Percentiles rank a stretch among this genome's conserved stretches.
Conservation (phyloP, 2,329 filamentous ascomycete genomes). For the Alternaria sp. region DNA sequence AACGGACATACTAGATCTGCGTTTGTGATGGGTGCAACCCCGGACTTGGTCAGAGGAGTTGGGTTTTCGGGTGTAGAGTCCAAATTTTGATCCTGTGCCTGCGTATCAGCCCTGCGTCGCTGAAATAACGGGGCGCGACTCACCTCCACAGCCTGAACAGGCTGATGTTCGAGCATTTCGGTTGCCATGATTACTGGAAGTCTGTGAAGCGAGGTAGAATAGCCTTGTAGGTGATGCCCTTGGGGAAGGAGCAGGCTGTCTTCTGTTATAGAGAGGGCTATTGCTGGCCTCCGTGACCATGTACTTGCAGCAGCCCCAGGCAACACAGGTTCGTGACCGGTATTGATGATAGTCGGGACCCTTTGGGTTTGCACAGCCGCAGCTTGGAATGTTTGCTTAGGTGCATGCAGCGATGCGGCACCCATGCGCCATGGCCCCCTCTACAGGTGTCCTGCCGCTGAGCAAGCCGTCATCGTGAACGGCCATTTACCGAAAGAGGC, state of each 20-base stretch:
- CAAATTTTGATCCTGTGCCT: constrained; percentile 22
- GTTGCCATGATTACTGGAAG: constrained; percentile 26
- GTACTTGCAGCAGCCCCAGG: constrained; percentile 20
- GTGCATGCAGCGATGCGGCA: not conserved
- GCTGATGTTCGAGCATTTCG: constrained; percentile 26
- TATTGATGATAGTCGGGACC: constrained; percentile 7
- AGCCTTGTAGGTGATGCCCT: constrained; percentile 32
- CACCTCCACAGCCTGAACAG: constrained; percentile 22
- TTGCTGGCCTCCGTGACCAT: constrained; percentile 37
- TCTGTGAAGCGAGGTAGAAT: constrained; percentile 10
- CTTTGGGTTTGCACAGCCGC: constrained; percentile 32
- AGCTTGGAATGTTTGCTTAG: not conserved
- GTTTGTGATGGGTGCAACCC: constrained; percentile 26
- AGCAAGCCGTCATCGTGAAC: not conserved
- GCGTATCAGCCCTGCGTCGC: constrained; percentile 33
- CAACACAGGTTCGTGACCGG: constrained; percentile 20
- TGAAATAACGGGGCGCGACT: constrained; percentile 20
- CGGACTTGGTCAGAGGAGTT: constrained; percentile 33
- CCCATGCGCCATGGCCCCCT: not conserved
- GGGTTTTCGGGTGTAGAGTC: constrained; percentile 15
- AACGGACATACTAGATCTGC: constrained; percentile 21
- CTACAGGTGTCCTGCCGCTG: not conserved
- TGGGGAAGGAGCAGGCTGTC: constrained; percentile 18
- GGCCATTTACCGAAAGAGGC: not conserved
- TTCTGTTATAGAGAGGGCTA: constrained; percentile 30